Conservation (phyloP, 1,139 yeast species). For the Saccharomyces hybrid region DNA sequence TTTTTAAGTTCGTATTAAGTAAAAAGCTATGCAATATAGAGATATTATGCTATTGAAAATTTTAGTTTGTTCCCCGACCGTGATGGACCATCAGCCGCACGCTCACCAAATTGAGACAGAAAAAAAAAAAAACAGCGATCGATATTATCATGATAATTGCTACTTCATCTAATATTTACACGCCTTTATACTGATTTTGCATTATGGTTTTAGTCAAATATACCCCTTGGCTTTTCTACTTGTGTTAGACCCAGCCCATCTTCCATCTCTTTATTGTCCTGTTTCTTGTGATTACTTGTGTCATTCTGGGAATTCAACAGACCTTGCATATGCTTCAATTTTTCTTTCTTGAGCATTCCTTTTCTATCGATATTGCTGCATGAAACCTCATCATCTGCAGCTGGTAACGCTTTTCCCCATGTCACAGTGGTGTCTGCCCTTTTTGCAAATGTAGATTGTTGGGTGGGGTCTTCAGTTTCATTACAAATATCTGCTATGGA, state of each 20-base stretch:
- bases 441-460: neutral
- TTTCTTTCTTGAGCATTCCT: neutral
- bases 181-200: neutral
- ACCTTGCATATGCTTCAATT: neutral
- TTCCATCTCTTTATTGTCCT: conserved; percentile 9
- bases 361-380: neutral
- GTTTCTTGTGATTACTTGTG: neutral
- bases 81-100: neutral
- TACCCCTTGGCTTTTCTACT: conserved; percentile 26
- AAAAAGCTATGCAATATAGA: neutral
- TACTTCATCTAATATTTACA: neutral
- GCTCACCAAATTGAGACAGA: neutral
- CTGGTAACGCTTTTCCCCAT: neutral
- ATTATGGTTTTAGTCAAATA: conserved; percentile 27
- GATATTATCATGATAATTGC: neutral
- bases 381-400: neutral
- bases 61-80: neutral
- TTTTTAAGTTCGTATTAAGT: neutral
- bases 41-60: neutral
- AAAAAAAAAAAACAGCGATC: neutral
- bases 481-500: neutral
- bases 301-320: neutral
- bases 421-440: neutral
- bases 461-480: conserved; percentile 2
- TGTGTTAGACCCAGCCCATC: conserved; percentile 36